A percentile compares a stretch with the other conserved stretches of the same genome.
phyloP scores from a whole-genome alignment of 164 flowering plant genomes.

The Amborella trichopoda region DNA sequence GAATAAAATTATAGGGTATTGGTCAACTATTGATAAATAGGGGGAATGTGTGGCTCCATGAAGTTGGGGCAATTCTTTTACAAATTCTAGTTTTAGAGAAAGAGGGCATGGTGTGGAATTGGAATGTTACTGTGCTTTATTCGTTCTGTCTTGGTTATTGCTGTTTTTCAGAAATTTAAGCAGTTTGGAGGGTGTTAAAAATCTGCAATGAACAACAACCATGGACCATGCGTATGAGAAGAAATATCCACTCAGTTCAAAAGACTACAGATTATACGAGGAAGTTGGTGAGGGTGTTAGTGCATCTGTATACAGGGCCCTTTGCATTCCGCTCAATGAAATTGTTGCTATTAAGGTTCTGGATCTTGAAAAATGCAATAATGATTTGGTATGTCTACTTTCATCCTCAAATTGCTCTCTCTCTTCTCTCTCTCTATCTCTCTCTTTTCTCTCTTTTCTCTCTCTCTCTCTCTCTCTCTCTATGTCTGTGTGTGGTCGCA shows the following conservation, averaged over 20 bases:
- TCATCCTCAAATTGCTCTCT: neutral
- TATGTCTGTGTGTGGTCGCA: too few relatives aligned
- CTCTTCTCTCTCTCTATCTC: neutral
- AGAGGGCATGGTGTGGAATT: too few relatives aligned
- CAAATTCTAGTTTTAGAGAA: too few relatives aligned
- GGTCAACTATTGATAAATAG: too few relatives aligned
- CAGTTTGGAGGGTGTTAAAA: slow-evolving; percentile 14
- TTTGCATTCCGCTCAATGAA: slow-evolving; percentile 75
- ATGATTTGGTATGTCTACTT: slow-evolving; percentile 60
- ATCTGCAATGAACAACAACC: slow-evolving; percentile 23
- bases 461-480: neutral
- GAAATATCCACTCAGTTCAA: slow-evolving; percentile 52
- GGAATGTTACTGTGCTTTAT: too few relatives aligned
- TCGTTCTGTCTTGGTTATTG: too few relatives aligned
- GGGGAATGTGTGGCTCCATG: too few relatives aligned
- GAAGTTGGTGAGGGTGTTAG: slow-evolving; percentile 94
- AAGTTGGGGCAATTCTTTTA: too few relatives aligned
- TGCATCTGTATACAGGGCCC: slow-evolving; percentile 84
- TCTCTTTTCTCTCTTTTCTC: neutral
- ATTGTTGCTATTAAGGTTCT: slow-evolving; percentile 88
- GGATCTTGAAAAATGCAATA: slow-evolving; percentile 86
- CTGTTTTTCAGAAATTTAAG: too few relatives aligned
- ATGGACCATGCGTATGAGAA: slow-evolving; percentile 41
- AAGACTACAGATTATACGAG: slow-evolving; percentile 70
- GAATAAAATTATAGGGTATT: too few relatives aligned